Evolutionary conservation across 495 filamentous ascomycete species (phyloP).

Genomic region (Aspergillus diversus): DNA sequence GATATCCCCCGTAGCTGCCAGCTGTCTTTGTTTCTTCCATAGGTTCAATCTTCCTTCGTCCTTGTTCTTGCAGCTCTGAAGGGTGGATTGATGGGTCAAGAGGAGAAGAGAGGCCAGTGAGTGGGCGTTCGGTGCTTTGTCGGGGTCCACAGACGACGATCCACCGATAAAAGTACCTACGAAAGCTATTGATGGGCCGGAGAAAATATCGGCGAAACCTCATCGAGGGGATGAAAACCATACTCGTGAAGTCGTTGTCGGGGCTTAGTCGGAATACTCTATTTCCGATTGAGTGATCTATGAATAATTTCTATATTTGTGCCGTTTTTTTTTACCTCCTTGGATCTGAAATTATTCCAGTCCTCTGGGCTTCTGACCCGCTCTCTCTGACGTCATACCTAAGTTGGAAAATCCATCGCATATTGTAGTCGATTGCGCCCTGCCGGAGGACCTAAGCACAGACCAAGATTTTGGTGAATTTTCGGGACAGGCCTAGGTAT

Average conservation of each 20-base stretch:
- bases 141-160: conserved; percentile 3
- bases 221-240: neutral
- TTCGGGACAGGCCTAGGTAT: no score
- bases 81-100: conserved; percentile 1
- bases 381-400: neutral
- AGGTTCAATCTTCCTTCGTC: neutral
- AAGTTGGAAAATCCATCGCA: neutral
- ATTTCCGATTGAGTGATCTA: no score
- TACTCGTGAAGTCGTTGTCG: no score
- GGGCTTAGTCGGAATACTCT: no score
- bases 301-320: no score
- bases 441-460: neutral
- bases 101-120: conserved; percentile 1
- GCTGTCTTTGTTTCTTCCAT: conserved; percentile 4
- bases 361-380: no score
- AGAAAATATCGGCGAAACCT: conserved; percentile 1
- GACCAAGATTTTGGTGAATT: neutral
- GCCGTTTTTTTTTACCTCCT: no score
- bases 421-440: no score
- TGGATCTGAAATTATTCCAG: no score
- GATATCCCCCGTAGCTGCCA: neutral
- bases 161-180: neutral
- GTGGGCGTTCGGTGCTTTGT: neutral
- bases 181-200: neutral
- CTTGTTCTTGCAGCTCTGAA: neutral